These are phyloP conservation scores for Wickerhamomyces queroliae DNA, from an alignment of 805 yeast genomes.

Conservation along the genomic window DNA sequence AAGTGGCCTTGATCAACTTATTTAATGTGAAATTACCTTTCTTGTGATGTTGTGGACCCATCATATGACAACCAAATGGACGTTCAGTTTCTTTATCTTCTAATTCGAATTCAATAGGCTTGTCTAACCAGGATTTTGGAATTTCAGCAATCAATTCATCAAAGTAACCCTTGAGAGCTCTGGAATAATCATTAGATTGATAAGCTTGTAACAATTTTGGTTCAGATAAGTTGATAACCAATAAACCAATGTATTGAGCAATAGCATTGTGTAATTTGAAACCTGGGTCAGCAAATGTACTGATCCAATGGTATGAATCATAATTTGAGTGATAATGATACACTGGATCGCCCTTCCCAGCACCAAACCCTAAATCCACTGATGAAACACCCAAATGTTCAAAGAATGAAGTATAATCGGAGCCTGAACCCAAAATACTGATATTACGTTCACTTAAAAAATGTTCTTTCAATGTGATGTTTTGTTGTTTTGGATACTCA, in stretches of 20 bases:
- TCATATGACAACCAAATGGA: slow-evolving; percentile 3
- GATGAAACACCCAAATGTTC: slow-evolving; percentile 59
- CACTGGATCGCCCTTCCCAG: slow-evolving; percentile 43
- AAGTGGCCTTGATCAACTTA: slow-evolving; percentile 24
- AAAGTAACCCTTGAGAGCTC: slow-evolving; percentile 31
- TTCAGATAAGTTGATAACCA: slow-evolving; percentile 44
- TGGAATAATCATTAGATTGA: slow-evolving; percentile 31
- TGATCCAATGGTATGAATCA: slow-evolving; percentile 71
- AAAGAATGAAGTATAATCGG: slow-evolving; percentile 59
- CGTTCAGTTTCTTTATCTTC: slow-evolving; percentile 7
- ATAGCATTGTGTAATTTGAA: slow-evolving; percentile 52
- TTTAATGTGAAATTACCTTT: slow-evolving; percentile 16
- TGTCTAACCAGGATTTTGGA: slow-evolving; percentile 34
- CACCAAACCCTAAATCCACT: slow-evolving; percentile 51
- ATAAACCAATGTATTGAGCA: slow-evolving; percentile 46
- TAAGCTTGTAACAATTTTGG: slow-evolving; percentile 38
- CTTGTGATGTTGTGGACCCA: slow-evolving; percentile 3
- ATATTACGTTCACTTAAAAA: slow-evolving; percentile 28
- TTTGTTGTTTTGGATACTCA: slow-evolving; percentile 33
- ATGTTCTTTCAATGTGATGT: slow-evolving; percentile 21
- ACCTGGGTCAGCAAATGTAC: slow-evolving; percentile 53
- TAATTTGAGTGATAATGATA: slow-evolving; percentile 76
- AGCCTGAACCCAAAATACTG: slow-evolving; percentile 57
- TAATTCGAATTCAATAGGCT: slow-evolving; percentile 7
- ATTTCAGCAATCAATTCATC: slow-evolving; percentile 28